phyloP scores from a whole-genome alignment of 495 filamentous ascomycete genomes.

The Physcia stellaris region DNA sequence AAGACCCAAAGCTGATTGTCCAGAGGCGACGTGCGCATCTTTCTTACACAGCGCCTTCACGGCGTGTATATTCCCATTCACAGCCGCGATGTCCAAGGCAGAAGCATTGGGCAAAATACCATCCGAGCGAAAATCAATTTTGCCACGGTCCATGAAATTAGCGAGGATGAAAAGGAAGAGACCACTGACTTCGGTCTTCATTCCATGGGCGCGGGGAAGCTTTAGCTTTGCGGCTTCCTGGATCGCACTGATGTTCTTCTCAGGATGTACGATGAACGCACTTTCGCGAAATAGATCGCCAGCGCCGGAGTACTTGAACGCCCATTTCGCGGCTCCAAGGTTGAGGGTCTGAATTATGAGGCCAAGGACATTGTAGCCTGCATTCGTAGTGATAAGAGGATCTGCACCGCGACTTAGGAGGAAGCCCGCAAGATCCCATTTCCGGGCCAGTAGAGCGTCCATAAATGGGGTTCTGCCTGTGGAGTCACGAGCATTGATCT shows the following conservation, averaged over 20 bases:
- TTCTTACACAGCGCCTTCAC: constrained; percentile 16
- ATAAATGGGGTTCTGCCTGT: constrained; percentile 15
- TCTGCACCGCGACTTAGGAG: constrained; percentile 13
- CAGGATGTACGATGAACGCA: constrained; percentile 14
- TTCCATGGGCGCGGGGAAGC: constrained; percentile 12
- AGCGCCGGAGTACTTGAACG: constrained; percentile 14
- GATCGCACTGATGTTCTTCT: constrained; percentile 15
- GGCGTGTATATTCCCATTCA: constrained; percentile 14
- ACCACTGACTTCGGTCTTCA: constrained; percentile 17
- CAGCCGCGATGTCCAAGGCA: constrained; percentile 16
- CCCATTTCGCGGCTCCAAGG: constrained; percentile 15
- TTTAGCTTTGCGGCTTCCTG: constrained; percentile 11
- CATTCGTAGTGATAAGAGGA: constrained; percentile 11
- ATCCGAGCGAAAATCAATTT: constrained; percentile 14
- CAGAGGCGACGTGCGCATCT: constrained; percentile 9
- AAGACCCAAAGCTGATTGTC: constrained; percentile 5
- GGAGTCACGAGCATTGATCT: constrained; percentile 8
- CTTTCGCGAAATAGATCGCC: constrained; percentile 6
- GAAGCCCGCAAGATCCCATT: constrained; percentile 18
- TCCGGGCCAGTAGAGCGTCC: constrained; percentile 17
- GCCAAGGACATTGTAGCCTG: constrained; percentile 15
- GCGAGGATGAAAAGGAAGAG: constrained; percentile 11
- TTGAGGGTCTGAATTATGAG: constrained; percentile 16
- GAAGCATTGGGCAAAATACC: constrained; percentile 13
- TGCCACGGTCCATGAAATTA: constrained; percentile 6